Evolutionary conservation across 1,139 yeast species (phyloP), one percentile per base, ranked within the genome.

Genomic region (Nematodospora anomalae): DNA sequence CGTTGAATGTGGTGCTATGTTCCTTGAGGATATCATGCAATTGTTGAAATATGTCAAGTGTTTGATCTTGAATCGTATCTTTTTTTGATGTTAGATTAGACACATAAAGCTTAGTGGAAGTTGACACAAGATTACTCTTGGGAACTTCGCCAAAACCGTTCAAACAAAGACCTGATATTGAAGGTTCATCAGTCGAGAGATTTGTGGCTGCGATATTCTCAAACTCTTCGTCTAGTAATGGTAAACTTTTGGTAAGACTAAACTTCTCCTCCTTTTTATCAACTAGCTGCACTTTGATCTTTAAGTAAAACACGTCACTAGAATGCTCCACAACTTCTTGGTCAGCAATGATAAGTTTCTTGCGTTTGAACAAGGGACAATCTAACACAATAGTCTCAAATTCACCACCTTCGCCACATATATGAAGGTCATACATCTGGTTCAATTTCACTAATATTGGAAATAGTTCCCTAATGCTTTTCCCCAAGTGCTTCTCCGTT

Each of bases 331-430:
- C 64, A 1, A 76, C 58, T 21, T 64, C 57, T 21, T 64, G 55
- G 3, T 69, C 63, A 0, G 56, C 60, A 13, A 86, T 62, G 12
- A 62, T 66, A 32, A 90, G 58, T 41, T 62, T 67, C 35, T 79
- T 78, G 13, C 51, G 40, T 26, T 63, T 65, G 61, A 92, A 92
- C 42, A 86, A 80, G 0, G 96, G 95, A 2, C 95, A 86, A 58
- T 92, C 97, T 21, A 92, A 67, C 3, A 92, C 97, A 47, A 90
- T 66, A 0, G 96, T 83, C 56, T 92, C 98, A 57, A 89, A 92
- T 58, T 92, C 98, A 1, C 98, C 98, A 14, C 98, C 98, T 65
- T 92, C 98, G 6, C 98, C 98, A 64, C 98, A 92, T 0, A 92
- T 79, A 57, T 92, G 97, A 7, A 90, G 86, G 2, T 90, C 95